These are phyloP conservation scores for Kuraishia hungarica DNA, from an alignment of 805 yeast species.

Conservation along the genomic window DNA sequence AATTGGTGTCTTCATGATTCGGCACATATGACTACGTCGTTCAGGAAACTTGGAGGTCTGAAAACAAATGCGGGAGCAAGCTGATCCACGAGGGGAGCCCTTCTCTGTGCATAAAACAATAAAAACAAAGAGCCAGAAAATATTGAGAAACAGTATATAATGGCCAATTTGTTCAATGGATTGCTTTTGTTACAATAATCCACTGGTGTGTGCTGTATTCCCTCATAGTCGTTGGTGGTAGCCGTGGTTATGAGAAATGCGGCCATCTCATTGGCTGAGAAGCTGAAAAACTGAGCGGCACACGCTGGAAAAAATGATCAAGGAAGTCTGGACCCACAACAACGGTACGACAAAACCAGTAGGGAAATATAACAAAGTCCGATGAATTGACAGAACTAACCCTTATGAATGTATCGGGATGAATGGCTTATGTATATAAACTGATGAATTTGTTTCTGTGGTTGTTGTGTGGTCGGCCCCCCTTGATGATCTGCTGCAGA, in stretches of 20 bases:
- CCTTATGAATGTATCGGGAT: background rate
- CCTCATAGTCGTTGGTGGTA: background rate
- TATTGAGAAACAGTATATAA: too few species aligned
- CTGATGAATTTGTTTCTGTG: background rate
- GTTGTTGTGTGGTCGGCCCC: background rate
- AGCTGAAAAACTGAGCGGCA: slow-evolving; percentile 2
- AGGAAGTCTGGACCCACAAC: background rate
- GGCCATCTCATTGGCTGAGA: slow-evolving; percentile 15
- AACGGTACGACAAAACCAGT: background rate
- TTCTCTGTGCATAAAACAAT: too few species aligned
- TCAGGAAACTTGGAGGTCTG: too few species aligned
- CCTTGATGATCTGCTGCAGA: background rate
- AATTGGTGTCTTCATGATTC: background rate
- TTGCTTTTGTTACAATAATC: too few species aligned
- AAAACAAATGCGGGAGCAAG: too few species aligned
- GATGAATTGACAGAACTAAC: background rate
- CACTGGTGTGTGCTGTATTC: background rate
- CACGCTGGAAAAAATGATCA: slow-evolving; percentile 1
- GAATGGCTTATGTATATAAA: background rate
- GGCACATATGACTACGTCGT: too few species aligned
- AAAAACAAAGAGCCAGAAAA: too few species aligned
- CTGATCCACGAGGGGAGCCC: too few species aligned
- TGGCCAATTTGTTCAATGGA: too few species aligned
- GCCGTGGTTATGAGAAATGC: slow-evolving; percentile 18
- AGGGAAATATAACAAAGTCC: background rate